phyloP scores from a whole-genome alignment of 352 stramenopile genomes.

The Albugo laibachii region DNA sequence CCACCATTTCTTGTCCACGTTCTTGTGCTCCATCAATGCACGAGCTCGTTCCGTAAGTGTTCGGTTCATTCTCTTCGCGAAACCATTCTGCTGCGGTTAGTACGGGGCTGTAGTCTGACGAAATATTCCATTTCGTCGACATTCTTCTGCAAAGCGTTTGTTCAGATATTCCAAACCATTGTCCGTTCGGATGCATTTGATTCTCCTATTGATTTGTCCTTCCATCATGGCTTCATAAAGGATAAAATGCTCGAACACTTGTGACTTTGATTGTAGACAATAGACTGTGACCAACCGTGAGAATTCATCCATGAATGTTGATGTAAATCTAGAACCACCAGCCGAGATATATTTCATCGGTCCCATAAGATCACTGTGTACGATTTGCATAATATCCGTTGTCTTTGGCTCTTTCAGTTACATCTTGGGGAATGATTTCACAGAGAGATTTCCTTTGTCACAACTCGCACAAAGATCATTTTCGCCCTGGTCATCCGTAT shows the following conservation, averaged over 20 bases:
- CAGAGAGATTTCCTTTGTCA: background rate
- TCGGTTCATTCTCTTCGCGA: slow-evolving; percentile 10
- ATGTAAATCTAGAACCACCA: background rate
- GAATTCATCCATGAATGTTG: slow-evolving; percentile 10
- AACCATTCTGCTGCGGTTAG: slow-evolving; percentile 8
- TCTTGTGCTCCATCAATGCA: slow-evolving; percentile 6
- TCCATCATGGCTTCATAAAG: slow-evolving; percentile 3
- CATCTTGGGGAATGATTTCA: background rate
- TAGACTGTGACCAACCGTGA: slow-evolving; percentile 8
- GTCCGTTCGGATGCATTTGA: slow-evolving; percentile 7
- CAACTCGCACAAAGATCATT: background rate
- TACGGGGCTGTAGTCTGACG: slow-evolving; percentile 10
- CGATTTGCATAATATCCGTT: background rate
- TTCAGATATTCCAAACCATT: slow-evolving; percentile 9
- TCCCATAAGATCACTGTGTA: background rate
- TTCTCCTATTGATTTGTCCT: background rate
- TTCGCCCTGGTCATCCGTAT: slow-evolving; percentile 1
- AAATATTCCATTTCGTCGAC: slow-evolving; percentile 1
- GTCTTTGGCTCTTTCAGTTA: background rate
- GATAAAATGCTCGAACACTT: slow-evolving; percentile 6
- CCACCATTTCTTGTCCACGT: slow-evolving; percentile 6
- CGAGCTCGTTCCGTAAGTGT: slow-evolving; percentile 6
- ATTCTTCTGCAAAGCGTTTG: background rate
- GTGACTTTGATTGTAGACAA: slow-evolving; percentile 9
- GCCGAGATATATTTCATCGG: background rate